These are phyloP conservation scores for Solanum verrucosum DNA, from an alignment of 257 asterid genomes.

Conservation along the genomic window DNA sequence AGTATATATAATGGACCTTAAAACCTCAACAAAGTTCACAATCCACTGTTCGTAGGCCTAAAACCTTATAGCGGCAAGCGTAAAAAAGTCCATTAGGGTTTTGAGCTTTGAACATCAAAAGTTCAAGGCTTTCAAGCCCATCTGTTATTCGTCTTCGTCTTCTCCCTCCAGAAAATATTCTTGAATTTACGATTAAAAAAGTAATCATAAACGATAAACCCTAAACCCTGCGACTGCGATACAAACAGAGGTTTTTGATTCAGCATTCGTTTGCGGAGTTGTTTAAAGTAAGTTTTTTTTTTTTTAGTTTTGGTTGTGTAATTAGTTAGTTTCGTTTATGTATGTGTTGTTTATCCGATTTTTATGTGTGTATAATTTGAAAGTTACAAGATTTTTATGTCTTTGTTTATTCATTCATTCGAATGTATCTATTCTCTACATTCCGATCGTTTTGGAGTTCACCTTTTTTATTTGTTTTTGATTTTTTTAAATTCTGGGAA, in stretches of 20 bases:
- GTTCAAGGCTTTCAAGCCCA: constrained; percentile 17
- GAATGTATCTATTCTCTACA: neutral
- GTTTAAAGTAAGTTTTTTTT: neutral
- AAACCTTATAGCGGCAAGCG: neutral
- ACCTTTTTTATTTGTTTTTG: neutral
- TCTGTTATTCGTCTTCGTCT: neutral
- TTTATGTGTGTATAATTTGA: neutral
- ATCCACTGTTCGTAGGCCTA: neutral
- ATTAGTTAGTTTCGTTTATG: neutral
- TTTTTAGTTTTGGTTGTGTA: neutral
- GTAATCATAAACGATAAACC: neutral
- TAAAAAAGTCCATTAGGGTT: constrained; percentile 21
- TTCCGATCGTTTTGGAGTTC: neutral
- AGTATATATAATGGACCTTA: neutral
- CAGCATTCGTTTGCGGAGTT: neutral
- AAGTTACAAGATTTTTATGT: neutral
- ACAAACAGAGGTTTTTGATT: neutral
- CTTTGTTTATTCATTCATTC: neutral
- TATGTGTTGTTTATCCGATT: neutral
- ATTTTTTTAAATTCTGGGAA: neutral
- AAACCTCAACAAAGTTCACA: neutral
- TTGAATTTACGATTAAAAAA: constrained; percentile 9
- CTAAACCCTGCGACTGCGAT: constrained; percentile 6
- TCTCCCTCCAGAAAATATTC: constrained; percentile 4
- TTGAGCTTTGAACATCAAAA: neutral